These are phyloP conservation scores for Fragaria ananassa DNA, from an alignment of 306 rosid genomes.

Conservation along the genomic window DNA sequence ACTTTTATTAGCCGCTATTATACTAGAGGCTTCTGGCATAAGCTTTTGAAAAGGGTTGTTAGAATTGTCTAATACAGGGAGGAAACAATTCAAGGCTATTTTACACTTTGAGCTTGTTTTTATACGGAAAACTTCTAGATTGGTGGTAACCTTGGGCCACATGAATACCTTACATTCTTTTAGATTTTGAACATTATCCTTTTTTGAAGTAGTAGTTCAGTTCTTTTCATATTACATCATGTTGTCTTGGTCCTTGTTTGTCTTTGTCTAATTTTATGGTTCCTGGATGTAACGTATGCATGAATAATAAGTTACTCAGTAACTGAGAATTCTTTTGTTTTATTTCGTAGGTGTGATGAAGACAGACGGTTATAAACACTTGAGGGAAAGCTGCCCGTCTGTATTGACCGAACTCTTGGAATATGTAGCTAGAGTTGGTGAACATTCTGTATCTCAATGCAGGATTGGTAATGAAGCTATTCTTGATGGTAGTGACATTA, in stretches of 20 bases:
- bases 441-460: constrained; percentile 55
- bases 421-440: constrained; percentile 76
- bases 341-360: constrained; percentile 73
- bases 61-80: not conserved
- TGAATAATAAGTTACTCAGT: constrained; percentile 12
- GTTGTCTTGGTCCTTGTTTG: not conserved
- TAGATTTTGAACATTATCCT: not conserved
- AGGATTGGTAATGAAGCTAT: constrained; percentile 61
- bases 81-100: not conserved
- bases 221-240: not conserved
- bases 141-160: not conserved
- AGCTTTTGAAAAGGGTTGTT: not conserved
- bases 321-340: not conserved
- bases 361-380: constrained; percentile 83
- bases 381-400: constrained; percentile 84
- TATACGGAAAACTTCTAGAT: not conserved
- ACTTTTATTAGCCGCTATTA: not conserved
- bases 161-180: not conserved
- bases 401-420: constrained; percentile 80
- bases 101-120: not conserved
- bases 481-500: constrained; percentile 75
- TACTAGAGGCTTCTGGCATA: not conserved
- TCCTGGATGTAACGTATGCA: not conserved
- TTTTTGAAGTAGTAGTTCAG: not conserved
- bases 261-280: not conserved